A percentile compares a stretch with the other conserved stretches of the same genome.
phyloP scores from a whole-genome alignment of 2,329 filamentous ascomycete genomes.

The Venturia oleaginea region DNA sequence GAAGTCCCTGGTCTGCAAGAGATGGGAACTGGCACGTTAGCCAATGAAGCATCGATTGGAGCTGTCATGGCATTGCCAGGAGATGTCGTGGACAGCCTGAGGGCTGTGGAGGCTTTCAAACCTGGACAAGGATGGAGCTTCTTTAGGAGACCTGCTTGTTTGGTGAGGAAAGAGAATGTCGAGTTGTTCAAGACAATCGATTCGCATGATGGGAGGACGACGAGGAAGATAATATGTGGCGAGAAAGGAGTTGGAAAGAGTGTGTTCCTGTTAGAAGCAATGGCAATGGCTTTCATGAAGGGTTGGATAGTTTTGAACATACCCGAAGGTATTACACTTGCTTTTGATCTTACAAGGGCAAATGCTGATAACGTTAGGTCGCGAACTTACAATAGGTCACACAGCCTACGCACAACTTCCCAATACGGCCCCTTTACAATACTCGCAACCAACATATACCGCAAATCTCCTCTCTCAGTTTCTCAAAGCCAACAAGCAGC shows the following conservation, averaged over 20 bases:
- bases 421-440: conserved; percentile 45
- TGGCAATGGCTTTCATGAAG: conserved; percentile 71
- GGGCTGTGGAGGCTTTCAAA: conserved; percentile 86
- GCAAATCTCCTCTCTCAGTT: conserved; percentile 66
- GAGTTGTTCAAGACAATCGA: conserved; percentile 58
- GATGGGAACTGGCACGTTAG: neutral
- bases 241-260: conserved; percentile 75
- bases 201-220: conserved; percentile 31
- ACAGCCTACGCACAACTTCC: conserved; percentile 70
- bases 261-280: conserved; percentile 71
- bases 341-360: neutral
- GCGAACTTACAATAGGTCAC: conserved; percentile 70
- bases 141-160: conserved; percentile 70
- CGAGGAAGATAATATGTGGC: conserved; percentile 63
- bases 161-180: conserved; percentile 72
- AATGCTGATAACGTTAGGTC: conserved; percentile 40
- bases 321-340: conserved; percentile 63
- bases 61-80: conserved; percentile 62
- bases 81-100: conserved; percentile 65
- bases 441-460: conserved; percentile 70
- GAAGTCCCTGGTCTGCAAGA: conserved; percentile 47
- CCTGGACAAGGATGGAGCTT: conserved; percentile 77
- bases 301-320: conserved; percentile 84
- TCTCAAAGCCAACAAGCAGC: conserved; percentile 57
- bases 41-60: conserved; percentile 10